A percentile compares a stretch with the other conserved stretches of the same genome.
These are phyloP conservation scores for Aegilops speltoides DNA, from an alignment of 176 grass and related monocot species.

Conservation along the genomic window DNA sequence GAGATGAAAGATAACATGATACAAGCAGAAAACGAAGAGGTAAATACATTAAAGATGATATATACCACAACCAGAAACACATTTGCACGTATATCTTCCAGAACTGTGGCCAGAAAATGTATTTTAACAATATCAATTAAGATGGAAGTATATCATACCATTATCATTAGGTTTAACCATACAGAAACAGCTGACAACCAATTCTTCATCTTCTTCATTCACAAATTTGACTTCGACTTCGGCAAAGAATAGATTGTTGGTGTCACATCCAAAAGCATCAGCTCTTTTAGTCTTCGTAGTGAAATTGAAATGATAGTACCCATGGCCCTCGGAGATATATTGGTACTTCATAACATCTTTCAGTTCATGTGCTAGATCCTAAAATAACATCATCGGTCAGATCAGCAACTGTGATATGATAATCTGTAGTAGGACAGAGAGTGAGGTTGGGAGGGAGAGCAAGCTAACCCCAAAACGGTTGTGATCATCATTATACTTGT, in stretches of 20 bases:
- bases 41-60: background rate
- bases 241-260: background rate
- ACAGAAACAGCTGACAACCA: background rate
- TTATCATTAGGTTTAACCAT: background rate
- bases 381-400: background rate
- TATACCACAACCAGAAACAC: background rate
- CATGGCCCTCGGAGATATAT: background rate
- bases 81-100: background rate
- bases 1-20: background rate
- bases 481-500: background rate
- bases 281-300: background rate
- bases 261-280: background rate
- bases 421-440: background rate
- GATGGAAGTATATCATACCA: background rate
- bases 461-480: background rate
- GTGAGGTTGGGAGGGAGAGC: background rate
- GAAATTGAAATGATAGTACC: constrained; percentile 1
- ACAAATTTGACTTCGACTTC: background rate
- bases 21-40: background rate
- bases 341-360: background rate
- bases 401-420: background rate
- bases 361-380: background rate
- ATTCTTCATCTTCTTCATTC: background rate
- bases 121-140: background rate
- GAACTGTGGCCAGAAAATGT: background rate